Conservation (phyloP, 2,329 filamentous ascomycete genomes). For the Colletotrichum aenigma region DNA sequence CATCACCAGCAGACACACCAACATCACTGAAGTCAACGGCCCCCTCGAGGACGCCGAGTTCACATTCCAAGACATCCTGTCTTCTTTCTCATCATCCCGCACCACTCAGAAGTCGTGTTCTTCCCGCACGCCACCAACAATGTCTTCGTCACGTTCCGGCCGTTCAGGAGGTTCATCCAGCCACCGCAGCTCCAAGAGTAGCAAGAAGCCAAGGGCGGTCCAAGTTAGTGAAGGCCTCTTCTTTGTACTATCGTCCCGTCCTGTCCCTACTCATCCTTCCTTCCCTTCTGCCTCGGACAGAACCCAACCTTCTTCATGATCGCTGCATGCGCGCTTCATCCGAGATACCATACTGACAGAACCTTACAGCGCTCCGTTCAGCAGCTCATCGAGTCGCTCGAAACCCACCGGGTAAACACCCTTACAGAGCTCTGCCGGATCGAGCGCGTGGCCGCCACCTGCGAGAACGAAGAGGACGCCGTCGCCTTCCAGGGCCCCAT, state of each 20-base stretch:
- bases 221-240: slow-evolving; percentile 33
- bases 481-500: slow-evolving; percentile 65
- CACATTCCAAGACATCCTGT: slow-evolving; percentile 1
- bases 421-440: slow-evolving; percentile 74
- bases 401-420: slow-evolving; percentile 73
- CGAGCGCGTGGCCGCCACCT: slow-evolving; percentile 66
- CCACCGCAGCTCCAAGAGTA: slow-evolving; percentile 25
- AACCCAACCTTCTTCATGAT: background rate
- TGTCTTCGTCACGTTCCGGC: slow-evolving; percentile 33
- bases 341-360: background rate
- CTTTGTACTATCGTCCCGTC: slow-evolving; percentile 26
- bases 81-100: background rate
- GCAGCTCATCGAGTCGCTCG: slow-evolving; percentile 67
- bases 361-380: slow-evolving; percentile 35
- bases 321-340: background rate
- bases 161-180: slow-evolving; percentile 23
- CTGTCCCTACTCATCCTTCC: background rate
- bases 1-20: background rate
- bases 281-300: background rate
- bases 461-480: slow-evolving; percentile 62
- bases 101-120: background rate
- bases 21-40: background rate
- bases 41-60: background rate
- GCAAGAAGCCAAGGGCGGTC: slow-evolving; percentile 29
- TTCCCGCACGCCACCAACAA: slow-evolving; percentile 10